Percentiles rank a stretch among this genome's conserved stretches.
Conservation (phyloP, 352 stramenopile species). For the Phytophthora meadii region DNA sequence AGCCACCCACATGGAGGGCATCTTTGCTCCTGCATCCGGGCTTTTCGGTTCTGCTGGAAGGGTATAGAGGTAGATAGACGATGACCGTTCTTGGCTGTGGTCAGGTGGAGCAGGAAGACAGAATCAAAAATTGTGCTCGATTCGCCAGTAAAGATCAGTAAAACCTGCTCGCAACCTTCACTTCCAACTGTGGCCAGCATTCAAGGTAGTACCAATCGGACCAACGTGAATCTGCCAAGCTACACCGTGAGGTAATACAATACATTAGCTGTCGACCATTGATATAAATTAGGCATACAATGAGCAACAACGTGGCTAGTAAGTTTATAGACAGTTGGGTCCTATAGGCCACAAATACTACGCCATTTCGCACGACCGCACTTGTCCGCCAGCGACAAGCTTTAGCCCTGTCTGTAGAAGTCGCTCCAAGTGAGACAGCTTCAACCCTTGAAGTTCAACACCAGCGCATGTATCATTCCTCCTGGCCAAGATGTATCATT, state of each 20-base stretch:
- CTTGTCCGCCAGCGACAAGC: background rate
- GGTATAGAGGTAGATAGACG: background rate
- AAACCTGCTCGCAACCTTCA: conserved; percentile 10
- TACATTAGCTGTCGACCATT: conserved; percentile 2
- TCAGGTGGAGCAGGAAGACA: too few species aligned
- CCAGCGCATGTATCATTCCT: background rate
- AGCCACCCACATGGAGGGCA: background rate
- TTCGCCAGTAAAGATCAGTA: too few species aligned
- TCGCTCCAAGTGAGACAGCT: background rate
- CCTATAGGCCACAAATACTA: too few species aligned
- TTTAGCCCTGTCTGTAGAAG: conserved; percentile 1
- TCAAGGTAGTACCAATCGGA: background rate
- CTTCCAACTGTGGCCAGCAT: conserved; percentile 3
- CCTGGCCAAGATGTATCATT: conserved; percentile 1
- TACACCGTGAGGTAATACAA: conserved; percentile 3
- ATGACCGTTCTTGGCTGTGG: too few species aligned
- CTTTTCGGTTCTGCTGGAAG: conserved; percentile 1
- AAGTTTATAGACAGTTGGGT: background rate
- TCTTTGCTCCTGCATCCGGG: background rate
- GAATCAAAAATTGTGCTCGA: too few species aligned
- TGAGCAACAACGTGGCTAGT: conserved; percentile 2
- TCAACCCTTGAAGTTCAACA: too few species aligned
- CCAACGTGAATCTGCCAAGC: conserved; percentile 7
- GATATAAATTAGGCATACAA: background rate
- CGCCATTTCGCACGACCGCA: background rate